Evolutionary conservation across 2,329 filamentous ascomycete species (phyloP).

Genomic region (Didymosphaeria variabile): DNA sequence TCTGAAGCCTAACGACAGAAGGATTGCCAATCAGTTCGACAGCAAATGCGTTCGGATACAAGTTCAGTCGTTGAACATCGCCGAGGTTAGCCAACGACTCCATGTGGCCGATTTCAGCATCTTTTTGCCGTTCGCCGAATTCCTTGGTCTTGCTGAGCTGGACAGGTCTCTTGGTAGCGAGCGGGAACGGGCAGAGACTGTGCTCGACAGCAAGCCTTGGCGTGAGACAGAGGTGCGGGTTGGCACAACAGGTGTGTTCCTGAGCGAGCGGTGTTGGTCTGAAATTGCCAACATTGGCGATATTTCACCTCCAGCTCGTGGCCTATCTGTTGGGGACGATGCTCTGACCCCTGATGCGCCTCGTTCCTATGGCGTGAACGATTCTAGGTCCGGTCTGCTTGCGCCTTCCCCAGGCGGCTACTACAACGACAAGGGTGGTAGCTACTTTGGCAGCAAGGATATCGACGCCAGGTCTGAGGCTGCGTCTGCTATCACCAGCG

Average conservation of each 20-base stretch:
- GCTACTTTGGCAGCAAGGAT: conserved; percentile 84
- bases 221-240: conserved; percentile 88
- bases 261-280: conserved; percentile 95
- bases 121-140: conserved; percentile 95
- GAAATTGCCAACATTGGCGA: conserved; percentile 80
- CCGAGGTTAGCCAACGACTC: conserved; percentile 93
- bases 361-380: conserved; percentile 59
- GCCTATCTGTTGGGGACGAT: conserved; percentile 58
- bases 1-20: conserved; percentile 93
- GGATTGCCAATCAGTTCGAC: conserved; percentile 98
- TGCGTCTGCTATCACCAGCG: conserved; percentile 85
- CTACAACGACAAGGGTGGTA: conserved; percentile 79
- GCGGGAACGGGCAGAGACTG: conserved; percentile 86
- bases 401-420: conserved; percentile 65
- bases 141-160: conserved; percentile 85
- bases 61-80: conserved; percentile 93
- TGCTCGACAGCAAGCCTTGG: conserved; percentile 94
- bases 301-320: conserved; percentile 57
- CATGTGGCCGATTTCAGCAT: conserved; percentile 94
- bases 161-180: conserved; percentile 90
- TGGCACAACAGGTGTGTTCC: conserved; percentile 91
- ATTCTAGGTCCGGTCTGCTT: conserved; percentile 66
- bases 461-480: conserved; percentile 89
- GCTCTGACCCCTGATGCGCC: conserved; percentile 65
- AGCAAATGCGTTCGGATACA: conserved; percentile 97